Conservation (phyloP, 2,329 filamentous ascomycete genomes). For the Simplicillium aogashimaense region DNA sequence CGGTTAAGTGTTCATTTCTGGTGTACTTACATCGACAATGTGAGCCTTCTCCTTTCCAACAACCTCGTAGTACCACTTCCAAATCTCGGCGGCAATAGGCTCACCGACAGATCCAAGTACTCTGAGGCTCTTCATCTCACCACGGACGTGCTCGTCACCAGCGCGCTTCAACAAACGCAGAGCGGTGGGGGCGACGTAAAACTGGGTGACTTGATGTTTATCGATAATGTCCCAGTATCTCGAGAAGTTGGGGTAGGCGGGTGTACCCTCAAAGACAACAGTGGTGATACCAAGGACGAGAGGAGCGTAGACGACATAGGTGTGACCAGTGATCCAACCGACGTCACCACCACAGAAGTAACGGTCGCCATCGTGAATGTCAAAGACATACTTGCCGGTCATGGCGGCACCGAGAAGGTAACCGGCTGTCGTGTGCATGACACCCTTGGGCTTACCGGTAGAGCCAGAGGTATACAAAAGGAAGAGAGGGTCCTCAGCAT, state of each 20-base stretch:
- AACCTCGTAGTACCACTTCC: slow-evolving; percentile 98
- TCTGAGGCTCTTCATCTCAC: slow-evolving; percentile 79
- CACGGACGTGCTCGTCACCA: slow-evolving; percentile 83
- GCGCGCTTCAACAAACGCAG: slow-evolving; percentile 90
- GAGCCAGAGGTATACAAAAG: slow-evolving; percentile 96
- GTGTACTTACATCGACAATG: slow-evolving; percentile 82
- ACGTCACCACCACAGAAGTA: slow-evolving; percentile 99
- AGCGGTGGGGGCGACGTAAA: slow-evolving; percentile 95
- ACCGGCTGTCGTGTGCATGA: slow-evolving; percentile 93
- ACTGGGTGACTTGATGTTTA: slow-evolving; percentile 90
- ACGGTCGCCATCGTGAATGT: slow-evolving; percentile 85
- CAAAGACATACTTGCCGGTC: slow-evolving; percentile 98
- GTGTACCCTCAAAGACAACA: slow-evolving; percentile 95
- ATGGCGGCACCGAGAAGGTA: slow-evolving; percentile 89
- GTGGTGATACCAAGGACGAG: slow-evolving; percentile 87
- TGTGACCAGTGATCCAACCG: slow-evolving; percentile 98
- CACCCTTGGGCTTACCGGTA: slow-evolving; percentile 96
- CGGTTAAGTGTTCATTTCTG: no score
- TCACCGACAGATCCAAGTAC: slow-evolving; percentile 93
- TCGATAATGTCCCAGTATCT: slow-evolving; percentile 98
- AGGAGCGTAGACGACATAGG: slow-evolving; percentile 95
- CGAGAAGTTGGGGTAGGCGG: slow-evolving; percentile 94
- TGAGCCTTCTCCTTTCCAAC: slow-evolving; percentile 92
- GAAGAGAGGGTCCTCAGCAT: slow-evolving; percentile 93
- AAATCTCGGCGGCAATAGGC: slow-evolving; percentile 94